Evolutionary conservation across 169 alveolate genomes (phyloP), one percentile per base, ranked within the genome.

Genomic region (Plasmodium sp.): DNA sequence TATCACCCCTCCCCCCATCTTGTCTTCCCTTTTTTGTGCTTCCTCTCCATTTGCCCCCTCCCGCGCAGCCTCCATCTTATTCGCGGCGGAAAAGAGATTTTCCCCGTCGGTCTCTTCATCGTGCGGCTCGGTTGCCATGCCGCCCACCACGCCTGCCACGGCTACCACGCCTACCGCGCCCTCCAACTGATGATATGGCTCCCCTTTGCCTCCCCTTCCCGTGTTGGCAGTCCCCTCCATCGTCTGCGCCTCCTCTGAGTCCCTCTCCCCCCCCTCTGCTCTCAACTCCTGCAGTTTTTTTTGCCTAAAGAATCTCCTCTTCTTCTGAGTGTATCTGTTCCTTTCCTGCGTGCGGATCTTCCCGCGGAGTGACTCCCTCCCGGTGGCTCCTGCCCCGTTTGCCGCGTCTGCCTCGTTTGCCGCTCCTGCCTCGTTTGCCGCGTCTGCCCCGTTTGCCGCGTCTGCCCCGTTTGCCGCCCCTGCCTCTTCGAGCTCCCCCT

Each of bases 211-310:
- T 48, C 14, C 58, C 58, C 58, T 48, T 48, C 58, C 58, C 12
- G 5, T 12, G 48, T 2, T 48, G 4, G 12, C 58, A 48, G 0
- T 9, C 5, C 58, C 18, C 18, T 48, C 18, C 58, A 48, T 48
- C 58, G 14, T 48, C 3, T 48, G 58, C 14, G 3, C 58, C n/a
- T 45, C 56, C 56, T 9, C 6, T 0, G 56, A 62, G 18, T 62
- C 36, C 39, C 9, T 1, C 18, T 62, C 36, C 16, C 22, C 12
- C 36, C 5, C 77, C 77, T 62, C 39, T 18, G 16, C 5, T 9
- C 5, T 18, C 77, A n/a, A 67, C 54, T 84, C 93, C 16, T 71
- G 83, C 7, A 72, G 5, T 41, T 84, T 39, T 18, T 72, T 84
- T 10, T 71, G 34, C 41, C 75, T 81, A 22, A 71, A 22, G 5